phyloP scores from a whole-genome alignment of 192 early-diverging fungal species.

The Coemansia sp. region DNA sequence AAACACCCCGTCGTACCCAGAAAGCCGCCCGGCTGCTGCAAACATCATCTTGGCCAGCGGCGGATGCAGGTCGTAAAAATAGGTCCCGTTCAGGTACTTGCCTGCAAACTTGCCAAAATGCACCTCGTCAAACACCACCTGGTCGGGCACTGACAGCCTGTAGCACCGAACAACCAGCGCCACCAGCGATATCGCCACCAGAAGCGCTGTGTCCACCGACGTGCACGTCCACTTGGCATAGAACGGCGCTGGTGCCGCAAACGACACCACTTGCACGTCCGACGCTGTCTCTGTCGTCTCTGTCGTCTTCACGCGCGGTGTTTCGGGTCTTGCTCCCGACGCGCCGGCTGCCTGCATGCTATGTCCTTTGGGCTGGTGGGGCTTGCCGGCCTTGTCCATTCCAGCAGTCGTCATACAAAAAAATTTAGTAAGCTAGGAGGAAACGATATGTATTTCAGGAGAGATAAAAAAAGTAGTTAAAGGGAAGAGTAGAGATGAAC shows the following conservation, averaged over 20 bases:
- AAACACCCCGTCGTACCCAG: conserved; percentile 93
- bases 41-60: conserved; percentile 93
- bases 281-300: not conserved
- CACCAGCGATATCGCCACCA: conserved; percentile 14
- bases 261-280: conserved; percentile 6
- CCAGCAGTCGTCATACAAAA: conserved; percentile 31
- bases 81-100: conserved; percentile 81
- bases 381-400: conserved; percentile 17
- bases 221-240: conserved; percentile 28
- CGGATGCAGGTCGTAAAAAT: conserved; percentile 96
- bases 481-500: not conserved
- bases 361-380: conserved; percentile 38
- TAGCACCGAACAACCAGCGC: conserved; percentile 40
- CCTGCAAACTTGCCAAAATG: conserved; percentile 98
- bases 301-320: not conserved
- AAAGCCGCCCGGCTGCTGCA: conserved; percentile 71
- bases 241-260: conserved; percentile 14
- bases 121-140: conserved; percentile 91
- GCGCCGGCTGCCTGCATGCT: conserved; percentile 16
- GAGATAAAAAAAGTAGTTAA: too few species aligned
- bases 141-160: conserved; percentile 27
- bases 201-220: conserved; percentile 16
- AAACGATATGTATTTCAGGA: conserved; percentile 2
- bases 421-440: not conserved
- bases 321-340: not conserved